Percentiles rank a stretch among this genome's conserved stretches.
Conservation (phyloP, 345 rosid species). For the Microcos paniculata region DNA sequence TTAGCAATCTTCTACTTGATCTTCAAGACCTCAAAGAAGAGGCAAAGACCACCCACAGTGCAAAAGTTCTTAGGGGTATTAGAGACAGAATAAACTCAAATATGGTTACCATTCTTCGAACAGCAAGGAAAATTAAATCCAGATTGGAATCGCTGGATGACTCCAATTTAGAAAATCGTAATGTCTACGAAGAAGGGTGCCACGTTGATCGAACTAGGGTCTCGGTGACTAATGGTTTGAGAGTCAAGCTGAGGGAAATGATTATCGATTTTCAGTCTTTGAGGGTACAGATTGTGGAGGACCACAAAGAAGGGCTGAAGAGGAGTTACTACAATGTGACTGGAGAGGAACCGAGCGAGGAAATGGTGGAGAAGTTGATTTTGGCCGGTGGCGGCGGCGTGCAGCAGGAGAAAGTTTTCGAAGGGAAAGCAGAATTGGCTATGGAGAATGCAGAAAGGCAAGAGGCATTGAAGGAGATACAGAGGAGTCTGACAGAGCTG, state of each 20-base stretch:
- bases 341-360: constrained; percentile 58
- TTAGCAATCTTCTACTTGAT: constrained; percentile 62
- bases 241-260: constrained; percentile 46
- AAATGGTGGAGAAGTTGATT: constrained; percentile 48
- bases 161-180: constrained; percentile 35
- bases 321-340: constrained; percentile 56
- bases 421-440: constrained; percentile 29
- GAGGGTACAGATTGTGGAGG: constrained; percentile 56
- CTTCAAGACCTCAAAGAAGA: constrained; percentile 66
- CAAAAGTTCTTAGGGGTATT: constrained; percentile 56
- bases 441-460: constrained; percentile 51
- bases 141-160: constrained; percentile 54
- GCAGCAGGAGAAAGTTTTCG: constrained; percentile 16
- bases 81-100: constrained; percentile 73
- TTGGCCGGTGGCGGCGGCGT: constrained; percentile 29
- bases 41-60: constrained; percentile 59
- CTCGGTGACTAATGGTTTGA: constrained; percentile 56
- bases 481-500: constrained; percentile 58
- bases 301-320: constrained; percentile 58
- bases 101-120: constrained; percentile 50
- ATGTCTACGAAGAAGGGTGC: constrained; percentile 27
- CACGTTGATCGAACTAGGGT: constrained; percentile 32
- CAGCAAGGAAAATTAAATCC: constrained; percentile 52
- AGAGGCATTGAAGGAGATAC: constrained; percentile 61
- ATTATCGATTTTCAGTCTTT: constrained; percentile 60